Evolutionary conservation across 2,329 filamentous ascomycete genomes (phyloP).

Genomic region (Lasiodiplodia sp.): DNA sequence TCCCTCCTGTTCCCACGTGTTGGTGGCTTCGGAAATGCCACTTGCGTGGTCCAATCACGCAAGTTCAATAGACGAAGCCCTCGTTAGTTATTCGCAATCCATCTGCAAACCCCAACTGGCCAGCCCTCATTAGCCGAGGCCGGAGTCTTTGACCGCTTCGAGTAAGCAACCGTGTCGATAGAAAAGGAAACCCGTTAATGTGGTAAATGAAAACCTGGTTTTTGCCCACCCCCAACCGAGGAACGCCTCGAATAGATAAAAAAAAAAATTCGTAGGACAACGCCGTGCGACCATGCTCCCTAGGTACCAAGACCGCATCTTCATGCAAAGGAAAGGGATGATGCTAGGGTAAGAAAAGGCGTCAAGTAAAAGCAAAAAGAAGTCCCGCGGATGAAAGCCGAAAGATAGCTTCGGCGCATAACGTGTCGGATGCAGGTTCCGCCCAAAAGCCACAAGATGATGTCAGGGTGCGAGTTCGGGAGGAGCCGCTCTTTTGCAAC

Average conservation of each 20-base stretch:
- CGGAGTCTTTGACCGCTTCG: not conserved
- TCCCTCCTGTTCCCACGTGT: not conserved
- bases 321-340: constrained; percentile 5
- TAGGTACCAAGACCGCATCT: not conserved
- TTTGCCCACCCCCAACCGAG: not conserved
- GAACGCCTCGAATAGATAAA: not conserved
- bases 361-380: not conserved
- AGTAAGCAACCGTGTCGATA: not conserved
- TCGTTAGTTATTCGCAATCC: not conserved
- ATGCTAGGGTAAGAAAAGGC: not conserved
- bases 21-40: not conserved
- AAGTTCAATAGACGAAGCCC: not conserved
- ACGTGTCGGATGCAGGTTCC: not conserved
- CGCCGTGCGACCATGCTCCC: constrained; percentile 15
- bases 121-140: not conserved
- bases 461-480: not conserved
- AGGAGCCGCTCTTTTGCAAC: not conserved
- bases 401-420: not conserved
- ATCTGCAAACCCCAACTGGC: not conserved
- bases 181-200: not conserved
- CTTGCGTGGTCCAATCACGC: not conserved
- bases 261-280: not conserved
- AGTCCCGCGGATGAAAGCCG: not conserved
- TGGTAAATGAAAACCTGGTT: not conserved
- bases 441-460: not conserved